Percentiles rank a stretch among this genome's conserved stretches.
These are phyloP conservation scores for Aspergillus neoniger DNA, from an alignment of 2,329 filamentous ascomycete genomes.

Conservation along the genomic window DNA sequence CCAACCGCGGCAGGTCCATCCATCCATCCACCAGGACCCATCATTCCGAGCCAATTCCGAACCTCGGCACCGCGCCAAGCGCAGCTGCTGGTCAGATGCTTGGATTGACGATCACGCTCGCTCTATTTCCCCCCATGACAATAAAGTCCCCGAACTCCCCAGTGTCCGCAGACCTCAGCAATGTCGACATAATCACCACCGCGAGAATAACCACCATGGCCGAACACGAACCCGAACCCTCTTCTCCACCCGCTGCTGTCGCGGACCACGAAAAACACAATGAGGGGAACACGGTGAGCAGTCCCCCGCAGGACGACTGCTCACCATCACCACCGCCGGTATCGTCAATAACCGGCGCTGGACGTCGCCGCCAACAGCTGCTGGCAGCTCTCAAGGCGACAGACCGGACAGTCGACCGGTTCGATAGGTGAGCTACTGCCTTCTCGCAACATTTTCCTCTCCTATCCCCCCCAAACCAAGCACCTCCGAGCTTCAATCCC, in stretches of 20 bases:
- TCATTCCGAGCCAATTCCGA: constrained; percentile 9
- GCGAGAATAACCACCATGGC: constrained; percentile 20
- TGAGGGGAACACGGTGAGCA: constrained; percentile 26
- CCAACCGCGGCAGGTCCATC: background rate
- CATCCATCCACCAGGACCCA: background rate
- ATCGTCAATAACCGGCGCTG: constrained; percentile 13
- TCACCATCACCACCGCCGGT: constrained; percentile 12
- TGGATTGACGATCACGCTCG: background rate
- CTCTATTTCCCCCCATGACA: background rate
- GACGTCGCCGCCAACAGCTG: constrained; percentile 21
- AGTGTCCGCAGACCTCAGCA: background rate
- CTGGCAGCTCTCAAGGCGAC: constrained; percentile 29
- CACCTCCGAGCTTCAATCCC: background rate
- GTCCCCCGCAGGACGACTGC: constrained; percentile 11
- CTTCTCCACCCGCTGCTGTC: constrained; percentile 17
- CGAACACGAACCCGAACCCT: constrained; percentile 17
- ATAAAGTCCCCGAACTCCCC: background rate
- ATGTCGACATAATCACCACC: background rate
- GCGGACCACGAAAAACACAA: constrained; percentile 19
- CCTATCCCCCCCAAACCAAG: no score
- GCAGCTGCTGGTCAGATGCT: constrained; percentile 16
- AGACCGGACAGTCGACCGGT: constrained; percentile 33
- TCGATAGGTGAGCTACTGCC: constrained; percentile 30
- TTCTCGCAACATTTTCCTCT: background rate
- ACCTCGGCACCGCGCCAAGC: constrained; percentile 18